These are phyloP conservation scores for Elsinoe arachidis DNA, from an alignment of 2,329 filamentous ascomycete species.

Conservation along the genomic window DNA sequence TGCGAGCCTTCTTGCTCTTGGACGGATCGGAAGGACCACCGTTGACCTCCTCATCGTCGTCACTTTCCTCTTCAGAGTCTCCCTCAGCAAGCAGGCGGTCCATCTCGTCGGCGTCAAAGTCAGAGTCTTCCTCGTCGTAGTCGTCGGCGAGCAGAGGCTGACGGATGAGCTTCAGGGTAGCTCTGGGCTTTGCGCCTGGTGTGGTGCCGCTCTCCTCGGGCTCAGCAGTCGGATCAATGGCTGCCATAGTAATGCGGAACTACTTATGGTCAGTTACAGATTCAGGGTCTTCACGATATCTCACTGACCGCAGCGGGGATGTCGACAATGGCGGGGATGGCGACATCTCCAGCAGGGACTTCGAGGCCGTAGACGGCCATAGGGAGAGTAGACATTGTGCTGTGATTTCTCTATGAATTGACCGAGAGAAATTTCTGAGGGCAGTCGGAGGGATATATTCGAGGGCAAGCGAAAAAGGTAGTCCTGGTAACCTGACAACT, in stretches of 20 bases:
- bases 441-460: constrained; percentile 9
- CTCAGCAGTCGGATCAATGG: constrained; percentile 79
- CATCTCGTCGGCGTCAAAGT: constrained; percentile 54
- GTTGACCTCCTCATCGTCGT: constrained; percentile 66
- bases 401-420: not conserved
- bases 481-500: not conserved
- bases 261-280: constrained; percentile 30
- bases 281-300: not conserved
- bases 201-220: constrained; percentile 32
- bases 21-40: constrained; percentile 84
- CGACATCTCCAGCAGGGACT: constrained; percentile 74
- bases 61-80: constrained; percentile 41
- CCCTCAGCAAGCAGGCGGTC: constrained; percentile 56
- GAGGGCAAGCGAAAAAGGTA: constrained; percentile 1
- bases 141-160: constrained; percentile 53
- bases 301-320: constrained; percentile 73
- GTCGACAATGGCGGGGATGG: constrained; percentile 69
- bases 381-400: constrained; percentile 23
- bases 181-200: constrained; percentile 50
- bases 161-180: constrained; percentile 87
- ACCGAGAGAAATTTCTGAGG: not conserved
- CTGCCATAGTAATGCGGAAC: constrained; percentile 98
- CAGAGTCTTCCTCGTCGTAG: constrained; percentile 54
- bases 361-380: constrained; percentile 87
- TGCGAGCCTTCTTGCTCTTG: constrained; percentile 80